Conservation (phyloP, 345 rosid species). For the Boechera retrofracta region DNA sequence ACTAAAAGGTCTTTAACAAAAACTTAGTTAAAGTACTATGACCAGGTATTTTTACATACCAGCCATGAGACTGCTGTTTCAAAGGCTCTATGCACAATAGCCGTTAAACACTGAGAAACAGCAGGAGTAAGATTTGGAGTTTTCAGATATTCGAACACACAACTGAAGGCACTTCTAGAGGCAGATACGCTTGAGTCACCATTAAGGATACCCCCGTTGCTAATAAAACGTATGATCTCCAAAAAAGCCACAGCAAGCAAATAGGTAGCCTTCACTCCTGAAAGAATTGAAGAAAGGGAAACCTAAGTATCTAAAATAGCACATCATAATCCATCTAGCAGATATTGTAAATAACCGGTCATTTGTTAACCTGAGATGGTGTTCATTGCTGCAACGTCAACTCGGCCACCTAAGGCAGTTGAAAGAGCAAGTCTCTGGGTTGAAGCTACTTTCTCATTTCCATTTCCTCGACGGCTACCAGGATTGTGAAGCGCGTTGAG, state of each 20-base stretch:
- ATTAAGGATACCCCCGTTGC: slow-evolving; percentile 97
- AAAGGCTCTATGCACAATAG: slow-evolving; percentile 91
- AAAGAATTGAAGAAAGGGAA: slow-evolving; percentile 37
- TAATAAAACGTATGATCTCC: slow-evolving; percentile 94
- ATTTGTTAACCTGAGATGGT: slow-evolving; percentile 83
- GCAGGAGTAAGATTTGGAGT: slow-evolving; percentile 92
- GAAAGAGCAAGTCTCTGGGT: slow-evolving; percentile 91
- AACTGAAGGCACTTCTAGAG: slow-evolving; percentile 96
- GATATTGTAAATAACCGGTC: slow-evolving; percentile 6
- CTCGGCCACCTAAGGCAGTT: slow-evolving; percentile 93
- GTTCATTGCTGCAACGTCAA: slow-evolving; percentile 84
- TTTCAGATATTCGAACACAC: slow-evolving; percentile 95
- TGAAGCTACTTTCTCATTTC: slow-evolving; percentile 92
- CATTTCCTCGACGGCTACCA: slow-evolving; percentile 88
- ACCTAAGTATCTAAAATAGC: slow-evolving; percentile 28
- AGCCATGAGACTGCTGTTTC: slow-evolving; percentile 93
- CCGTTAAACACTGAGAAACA: slow-evolving; percentile 88
- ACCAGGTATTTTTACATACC: slow-evolving; percentile 53
- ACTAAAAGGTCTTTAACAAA: slow-evolving; percentile 18
- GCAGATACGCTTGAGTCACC: slow-evolving; percentile 67
- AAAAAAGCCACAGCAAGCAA: slow-evolving; percentile 98
- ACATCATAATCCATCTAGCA: slow-evolving; percentile 18
- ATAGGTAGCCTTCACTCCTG: slow-evolving; percentile 99
- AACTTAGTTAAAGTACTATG: slow-evolving; percentile 10
- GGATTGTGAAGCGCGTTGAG: slow-evolving; percentile 96